Evolutionary conservation across 805 yeast genomes (phyloP).

Genomic region (Hanseniaspora lindneri): DNA sequence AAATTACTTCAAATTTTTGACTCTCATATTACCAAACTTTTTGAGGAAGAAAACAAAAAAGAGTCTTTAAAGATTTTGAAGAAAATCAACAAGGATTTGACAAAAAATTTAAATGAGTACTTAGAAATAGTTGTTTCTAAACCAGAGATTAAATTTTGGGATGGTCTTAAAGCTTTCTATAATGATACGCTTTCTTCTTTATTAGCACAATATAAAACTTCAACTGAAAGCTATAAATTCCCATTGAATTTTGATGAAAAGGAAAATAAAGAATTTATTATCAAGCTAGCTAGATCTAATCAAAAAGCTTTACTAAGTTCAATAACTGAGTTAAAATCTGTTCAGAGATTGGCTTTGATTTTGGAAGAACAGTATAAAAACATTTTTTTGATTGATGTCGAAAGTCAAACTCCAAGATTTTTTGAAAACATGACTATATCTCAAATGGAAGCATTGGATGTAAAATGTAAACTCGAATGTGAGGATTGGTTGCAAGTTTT

Average conservation of each 20-base stretch:
- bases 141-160: conserved; percentile 53
- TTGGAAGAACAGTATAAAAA: conserved; percentile 75
- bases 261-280: conserved; percentile 28
- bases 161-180: conserved; percentile 38
- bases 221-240: conserved; percentile 39
- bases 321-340: conserved; percentile 50
- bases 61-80: conserved; percentile 35
- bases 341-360: conserved; percentile 52
- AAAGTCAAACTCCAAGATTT: conserved; percentile 64
- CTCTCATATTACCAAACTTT: conserved; percentile 19
- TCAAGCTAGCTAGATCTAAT: conserved; percentile 35
- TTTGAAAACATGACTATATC: conserved; percentile 12
- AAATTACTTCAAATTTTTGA: background rate
- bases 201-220: conserved; percentile 20
- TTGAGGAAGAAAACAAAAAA: conserved; percentile 29
- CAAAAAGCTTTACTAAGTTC: conserved; percentile 56
- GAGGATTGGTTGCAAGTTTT: conserved; percentile 41
- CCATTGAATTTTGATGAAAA: conserved; percentile 45
- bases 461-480: background rate
- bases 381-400: conserved; percentile 61
- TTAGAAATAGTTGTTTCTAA: conserved; percentile 37
- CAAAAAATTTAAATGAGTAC: conserved; percentile 39
- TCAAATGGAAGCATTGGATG: conserved; percentile 11
- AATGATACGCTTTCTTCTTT: conserved; percentile 26
- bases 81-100: conserved; percentile 38